Percentiles rank a stretch among this genome's conserved stretches.
Evolutionary conservation across 495 filamentous ascomycete genomes (phyloP).

Genomic region (Podospora pseudopauciseta): DNA sequence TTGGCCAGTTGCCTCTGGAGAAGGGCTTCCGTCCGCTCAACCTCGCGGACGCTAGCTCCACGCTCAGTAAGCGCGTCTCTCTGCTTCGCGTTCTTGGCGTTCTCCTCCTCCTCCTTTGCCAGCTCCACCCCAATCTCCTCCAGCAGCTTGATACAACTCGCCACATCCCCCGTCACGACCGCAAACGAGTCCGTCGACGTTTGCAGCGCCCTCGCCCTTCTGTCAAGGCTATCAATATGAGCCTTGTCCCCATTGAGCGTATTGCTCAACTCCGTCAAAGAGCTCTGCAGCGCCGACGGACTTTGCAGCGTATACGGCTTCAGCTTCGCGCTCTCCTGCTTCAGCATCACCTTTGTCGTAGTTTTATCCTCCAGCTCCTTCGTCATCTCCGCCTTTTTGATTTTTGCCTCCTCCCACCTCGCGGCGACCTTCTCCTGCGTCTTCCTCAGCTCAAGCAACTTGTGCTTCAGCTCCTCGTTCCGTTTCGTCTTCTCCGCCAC

Average conservation of each 20-base stretch:
- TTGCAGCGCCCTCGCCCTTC: conserved; percentile 81
- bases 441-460: conserved; percentile 68
- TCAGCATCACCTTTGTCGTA: conserved; percentile 52
- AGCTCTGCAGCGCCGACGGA: conserved; percentile 73
- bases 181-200: conserved; percentile 86
- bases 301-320: conserved; percentile 88
- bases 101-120: conserved; percentile 85
- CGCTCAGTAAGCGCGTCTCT: conserved; percentile 82
- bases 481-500: conserved; percentile 76
- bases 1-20: conserved; percentile 78
- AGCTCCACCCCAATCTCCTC: conserved; percentile 82
- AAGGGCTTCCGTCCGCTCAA: conserved; percentile 80
- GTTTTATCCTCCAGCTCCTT: conserved; percentile 76
- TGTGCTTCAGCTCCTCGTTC: conserved; percentile 79
- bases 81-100: conserved; percentile 69
- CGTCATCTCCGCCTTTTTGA: conserved; percentile 67
- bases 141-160: conserved; percentile 78
- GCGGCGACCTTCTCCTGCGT: conserved; percentile 76
- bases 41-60: conserved; percentile 82
- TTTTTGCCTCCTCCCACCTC: conserved; percentile 70
- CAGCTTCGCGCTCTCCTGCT: conserved; percentile 81
- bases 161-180: conserved; percentile 77
- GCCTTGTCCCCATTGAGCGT: conserved; percentile 70
- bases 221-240: conserved; percentile 81
- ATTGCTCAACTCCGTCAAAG: conserved; percentile 76